Percentiles rank a stretch among this genome's conserved stretches.
Conservation (phyloP, 2,329 filamentous ascomycete genomes). For the Hypoxylon sp. region DNA sequence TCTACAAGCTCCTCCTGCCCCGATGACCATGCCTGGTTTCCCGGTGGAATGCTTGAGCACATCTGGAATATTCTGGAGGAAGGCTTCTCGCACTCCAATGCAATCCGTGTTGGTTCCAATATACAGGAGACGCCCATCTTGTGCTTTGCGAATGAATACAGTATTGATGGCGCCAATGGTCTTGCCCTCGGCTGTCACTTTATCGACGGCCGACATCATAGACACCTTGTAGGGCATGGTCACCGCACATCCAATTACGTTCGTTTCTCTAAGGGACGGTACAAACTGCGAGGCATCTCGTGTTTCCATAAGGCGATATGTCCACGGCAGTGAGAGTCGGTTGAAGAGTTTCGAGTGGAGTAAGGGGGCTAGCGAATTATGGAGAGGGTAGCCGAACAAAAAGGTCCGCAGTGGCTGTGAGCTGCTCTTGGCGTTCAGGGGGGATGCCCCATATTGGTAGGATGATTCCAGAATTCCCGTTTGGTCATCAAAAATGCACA, state of each 20-base stretch:
- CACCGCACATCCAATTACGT: slow-evolving; percentile 65
- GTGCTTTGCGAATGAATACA: slow-evolving; percentile 72
- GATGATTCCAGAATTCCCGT: slow-evolving; percentile 22
- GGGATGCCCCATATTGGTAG: slow-evolving; percentile 30
- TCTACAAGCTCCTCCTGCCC: slow-evolving; percentile 83
- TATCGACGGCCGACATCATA: slow-evolving; percentile 80
- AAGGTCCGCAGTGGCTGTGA: slow-evolving; percentile 18
- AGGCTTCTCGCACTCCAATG: slow-evolving; percentile 81
- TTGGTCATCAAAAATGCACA: background rate
- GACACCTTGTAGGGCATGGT: slow-evolving; percentile 89
- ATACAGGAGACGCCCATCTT: slow-evolving; percentile 65
- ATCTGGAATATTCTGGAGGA: slow-evolving; percentile 68
- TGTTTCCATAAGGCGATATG: slow-evolving; percentile 23
- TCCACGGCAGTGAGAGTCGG: slow-evolving; percentile 21
- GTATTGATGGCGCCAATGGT: slow-evolving; percentile 87
- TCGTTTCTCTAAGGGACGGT: slow-evolving; percentile 9
- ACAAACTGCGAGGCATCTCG: slow-evolving; percentile 23
- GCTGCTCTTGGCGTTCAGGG: slow-evolving; percentile 9
- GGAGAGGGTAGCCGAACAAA: slow-evolving; percentile 30
- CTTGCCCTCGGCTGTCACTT: slow-evolving; percentile 78
- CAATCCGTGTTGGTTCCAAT: slow-evolving; percentile 88
- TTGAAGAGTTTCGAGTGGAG: slow-evolving; percentile 23
- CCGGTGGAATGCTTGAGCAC: slow-evolving; percentile 66
- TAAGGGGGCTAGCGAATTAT: slow-evolving; percentile 25
- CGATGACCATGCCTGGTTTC: slow-evolving; percentile 79